Base-by-base conservation (phyloP, 495 filamentous ascomycete species). In the Aspergillus cavernicola region DNA sequence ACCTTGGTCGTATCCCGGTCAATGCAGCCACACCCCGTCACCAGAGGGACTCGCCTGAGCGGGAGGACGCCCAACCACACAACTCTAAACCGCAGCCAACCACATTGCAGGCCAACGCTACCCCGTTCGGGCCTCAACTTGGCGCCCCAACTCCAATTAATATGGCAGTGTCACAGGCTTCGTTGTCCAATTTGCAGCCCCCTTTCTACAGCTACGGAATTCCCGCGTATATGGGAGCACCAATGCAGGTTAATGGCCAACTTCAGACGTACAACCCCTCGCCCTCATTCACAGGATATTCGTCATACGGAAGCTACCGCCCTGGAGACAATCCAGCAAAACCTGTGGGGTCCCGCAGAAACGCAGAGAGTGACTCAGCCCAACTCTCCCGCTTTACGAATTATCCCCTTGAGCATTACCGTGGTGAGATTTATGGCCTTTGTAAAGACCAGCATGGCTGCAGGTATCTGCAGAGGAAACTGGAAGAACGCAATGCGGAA, bases 361-460 rank as follows among this genome's bases (percentile, higher is more conserved):
- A 61, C 33, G 66, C 59, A 7, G 73, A 73, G 26, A 56, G 53
- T 7, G 73, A 79, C 22, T 58, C 67, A 12, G 63, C 65, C 22
- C 73, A 75, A 46, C 57, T 72, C 4, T 74, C 67, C 58, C 89
- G 90, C 20, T 96, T 87, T 67, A 78, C 82, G 32, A 89, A 90
- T 61, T 72, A 87, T 56, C 79, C 84, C 13, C 72, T 98, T n/a
- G 87, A 95, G 61, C 76, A 85, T 41, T 82, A 92, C 55, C 74
- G 78, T 35, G 89, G 90, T 31, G 84, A 90, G 59, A 87, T 98
- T 58, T 92, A 96, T 67, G 73, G 74, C 11, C 77, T 95, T 18
- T 97, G 92, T 77, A 97, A 95, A 70, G 93, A 98, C 63, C 93
- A 98, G 70, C 90, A 97, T 68, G 93, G 93, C 22, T 98, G 93